Percentiles rank a stretch among this genome's conserved stretches.
phyloP scores from a whole-genome alignment of 164 flowering plant species.

The Tetrastigma voinierianum region DNA sequence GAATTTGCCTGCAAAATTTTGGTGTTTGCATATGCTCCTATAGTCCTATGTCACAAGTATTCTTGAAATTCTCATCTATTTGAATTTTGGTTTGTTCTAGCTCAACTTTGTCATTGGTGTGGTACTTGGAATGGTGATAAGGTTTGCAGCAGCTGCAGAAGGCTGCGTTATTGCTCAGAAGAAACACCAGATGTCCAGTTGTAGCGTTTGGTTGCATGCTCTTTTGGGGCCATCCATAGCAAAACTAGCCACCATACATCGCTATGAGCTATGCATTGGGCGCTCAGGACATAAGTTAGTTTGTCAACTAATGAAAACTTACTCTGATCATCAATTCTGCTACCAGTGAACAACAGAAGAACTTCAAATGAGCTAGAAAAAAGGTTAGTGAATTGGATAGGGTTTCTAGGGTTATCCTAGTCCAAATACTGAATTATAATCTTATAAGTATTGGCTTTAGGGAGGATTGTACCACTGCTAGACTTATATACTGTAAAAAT shows the following conservation, averaged over 20 bases:
- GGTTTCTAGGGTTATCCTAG: background rate
- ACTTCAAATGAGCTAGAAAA: constrained; percentile 14
- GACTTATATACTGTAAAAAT: too few species aligned
- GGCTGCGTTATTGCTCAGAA: constrained; percentile 70
- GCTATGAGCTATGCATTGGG: constrained; percentile 64
- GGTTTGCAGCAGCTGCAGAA: constrained; percentile 63
- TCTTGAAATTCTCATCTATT: background rate
- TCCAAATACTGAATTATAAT: background rate
- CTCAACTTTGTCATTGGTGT: constrained; percentile 77
- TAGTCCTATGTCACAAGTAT: background rate
- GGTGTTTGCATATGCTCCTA: background rate
- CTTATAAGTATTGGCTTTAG: too few species aligned
- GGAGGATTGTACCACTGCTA: too few species aligned
- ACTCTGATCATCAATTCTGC: constrained; percentile 28
- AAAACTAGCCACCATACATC: background rate
- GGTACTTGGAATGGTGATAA: constrained; percentile 90
- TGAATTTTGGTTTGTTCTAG: constrained; percentile 33
- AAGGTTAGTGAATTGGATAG: constrained; percentile 28
- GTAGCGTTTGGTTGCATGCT: background rate
- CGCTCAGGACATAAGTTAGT: constrained; percentile 55
- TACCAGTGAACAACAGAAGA: constrained; percentile 14
- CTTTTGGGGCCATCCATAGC: background rate
- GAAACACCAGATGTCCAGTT: constrained; percentile 67
- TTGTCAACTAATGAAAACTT: constrained; percentile 39
- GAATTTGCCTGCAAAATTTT: too few species aligned